These are phyloP conservation scores for Lactarius sp. DNA, from an alignment of 768 basidiomycete genomes.

Conservation along the genomic window DNA sequence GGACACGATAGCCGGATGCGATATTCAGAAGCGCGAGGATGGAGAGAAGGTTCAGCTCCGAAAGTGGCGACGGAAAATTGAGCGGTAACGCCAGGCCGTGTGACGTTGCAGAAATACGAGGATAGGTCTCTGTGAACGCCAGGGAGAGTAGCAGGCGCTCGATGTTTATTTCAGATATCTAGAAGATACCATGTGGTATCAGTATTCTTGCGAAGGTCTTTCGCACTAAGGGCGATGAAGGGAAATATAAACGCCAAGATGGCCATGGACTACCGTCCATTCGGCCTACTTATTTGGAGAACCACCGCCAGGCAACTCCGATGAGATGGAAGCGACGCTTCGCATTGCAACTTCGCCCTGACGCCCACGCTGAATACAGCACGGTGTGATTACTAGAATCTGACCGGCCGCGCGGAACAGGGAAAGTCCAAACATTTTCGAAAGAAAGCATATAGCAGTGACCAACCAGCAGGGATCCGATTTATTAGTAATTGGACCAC, in stretches of 20 bases:
- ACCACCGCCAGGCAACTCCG: background rate
- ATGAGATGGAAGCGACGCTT: background rate
- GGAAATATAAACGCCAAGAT: constrained; percentile 4
- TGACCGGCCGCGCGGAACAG: background rate
- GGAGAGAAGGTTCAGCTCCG: constrained; percentile 80
- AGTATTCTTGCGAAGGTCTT: constrained; percentile 3
- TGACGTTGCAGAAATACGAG: constrained; percentile 47
- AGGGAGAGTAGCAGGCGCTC: constrained; percentile 58
- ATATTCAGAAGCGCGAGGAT: constrained; percentile 79
- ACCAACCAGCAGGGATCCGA: background rate
- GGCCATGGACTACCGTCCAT: constrained; percentile 8
- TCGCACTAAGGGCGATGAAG: background rate
- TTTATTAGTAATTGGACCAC: background rate
- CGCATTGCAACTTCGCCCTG: background rate
- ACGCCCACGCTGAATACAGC: constrained; percentile 1
- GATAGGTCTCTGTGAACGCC: constrained; percentile 57
- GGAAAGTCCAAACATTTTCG: background rate
- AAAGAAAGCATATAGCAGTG: background rate
- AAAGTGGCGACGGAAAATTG: constrained; percentile 63
- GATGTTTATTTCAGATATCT: constrained; percentile 59
- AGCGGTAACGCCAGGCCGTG: constrained; percentile 78
- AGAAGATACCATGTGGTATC: constrained; percentile 8
- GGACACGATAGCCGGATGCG: constrained; percentile 72
- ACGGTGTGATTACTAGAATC: background rate
- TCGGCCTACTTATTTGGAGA: background rate